These are phyloP conservation scores for Pseudovirgaria hyperparasitica DNA, from an alignment of 2,329 filamentous ascomycete genomes.

Conservation along the genomic window DNA sequence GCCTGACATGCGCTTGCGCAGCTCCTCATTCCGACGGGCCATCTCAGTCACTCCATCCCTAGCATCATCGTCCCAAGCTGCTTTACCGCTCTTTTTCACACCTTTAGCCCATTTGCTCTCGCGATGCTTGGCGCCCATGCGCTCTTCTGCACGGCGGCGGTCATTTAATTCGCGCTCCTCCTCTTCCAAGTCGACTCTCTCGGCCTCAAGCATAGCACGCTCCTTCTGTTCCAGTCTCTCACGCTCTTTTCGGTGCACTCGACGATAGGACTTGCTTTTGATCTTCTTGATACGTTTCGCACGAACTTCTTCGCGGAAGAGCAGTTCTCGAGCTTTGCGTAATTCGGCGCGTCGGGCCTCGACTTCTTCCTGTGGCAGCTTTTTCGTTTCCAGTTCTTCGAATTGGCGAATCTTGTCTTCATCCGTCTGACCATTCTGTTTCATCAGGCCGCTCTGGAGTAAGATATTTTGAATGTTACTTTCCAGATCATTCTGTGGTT, in stretches of 20 bases:
- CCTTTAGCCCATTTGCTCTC: conserved; percentile 91
- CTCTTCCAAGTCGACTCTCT: conserved; percentile 48
- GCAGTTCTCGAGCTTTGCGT: conserved; percentile 67
- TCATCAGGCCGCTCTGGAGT: conserved; percentile 67
- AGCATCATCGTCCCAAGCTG: conserved; percentile 81
- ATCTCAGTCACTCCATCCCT: conserved; percentile 66
- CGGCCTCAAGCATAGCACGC: conserved; percentile 43
- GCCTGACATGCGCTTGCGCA: conserved; percentile 67
- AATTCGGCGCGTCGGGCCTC: conserved; percentile 61
- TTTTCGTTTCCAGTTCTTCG: conserved; percentile 57
- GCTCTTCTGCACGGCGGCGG: conserved; percentile 65
- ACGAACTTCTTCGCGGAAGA: conserved; percentile 79
- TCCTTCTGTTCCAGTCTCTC: conserved; percentile 47
- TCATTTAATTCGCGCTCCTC: conserved; percentile 55
- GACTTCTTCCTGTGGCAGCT: conserved; percentile 59
- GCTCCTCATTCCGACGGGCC: conserved; percentile 69
- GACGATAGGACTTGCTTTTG: conserved; percentile 90
- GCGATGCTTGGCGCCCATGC: conserved; percentile 73
- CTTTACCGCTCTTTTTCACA: conserved; percentile 63
- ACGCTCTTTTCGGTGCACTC: conserved; percentile 74
- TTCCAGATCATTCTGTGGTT: conserved; percentile 69
- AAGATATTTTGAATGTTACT: conserved; percentile 77
- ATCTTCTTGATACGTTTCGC: conserved; percentile 96
- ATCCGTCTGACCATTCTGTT: conserved; percentile 43
- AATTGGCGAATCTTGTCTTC: conserved; percentile 56